These are phyloP conservation scores for Taphrina confusa DNA, from an alignment of 1,139 yeast species.

Conservation along the genomic window DNA sequence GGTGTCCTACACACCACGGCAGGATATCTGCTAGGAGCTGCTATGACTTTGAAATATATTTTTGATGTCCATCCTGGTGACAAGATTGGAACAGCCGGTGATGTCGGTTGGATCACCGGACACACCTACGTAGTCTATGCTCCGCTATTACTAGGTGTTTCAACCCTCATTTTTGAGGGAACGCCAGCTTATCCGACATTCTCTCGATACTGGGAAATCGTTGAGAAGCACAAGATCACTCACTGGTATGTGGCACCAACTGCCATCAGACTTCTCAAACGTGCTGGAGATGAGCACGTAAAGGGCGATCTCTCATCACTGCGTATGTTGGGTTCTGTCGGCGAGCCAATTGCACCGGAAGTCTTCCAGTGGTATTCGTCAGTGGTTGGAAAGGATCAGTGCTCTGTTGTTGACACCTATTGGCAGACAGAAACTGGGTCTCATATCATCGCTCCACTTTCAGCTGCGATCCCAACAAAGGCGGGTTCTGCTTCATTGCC, in stretches of 20 bases:
- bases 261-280: constrained; percentile 89
- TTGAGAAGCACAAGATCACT: constrained; percentile 88
- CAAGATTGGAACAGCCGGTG: constrained; percentile 93
- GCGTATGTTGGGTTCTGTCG: constrained; percentile 95
- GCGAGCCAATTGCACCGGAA: constrained; percentile 98
- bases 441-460: constrained; percentile 90
- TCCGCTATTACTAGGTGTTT: constrained; percentile 83
- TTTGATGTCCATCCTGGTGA: constrained; percentile 90
- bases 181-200: constrained; percentile 97
- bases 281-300: constrained; percentile 87
- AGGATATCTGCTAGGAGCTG: constrained; percentile 92
- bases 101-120: constrained; percentile 99
- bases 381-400: constrained; percentile 82
- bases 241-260: constrained; percentile 99
- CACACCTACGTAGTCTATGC: constrained; percentile 96
- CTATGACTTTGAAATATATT: constrained; percentile 87
- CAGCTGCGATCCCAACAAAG: constrained; percentile 92
- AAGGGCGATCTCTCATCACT: constrained; percentile 86
- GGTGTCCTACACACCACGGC: constrained; percentile 96
- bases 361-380: constrained; percentile 98
- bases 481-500: constrained; percentile 98
- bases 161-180: constrained; percentile 92
- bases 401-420: constrained; percentile 89
- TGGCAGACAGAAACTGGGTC: constrained; percentile 99
- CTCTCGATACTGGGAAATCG: constrained; percentile 96